Base-by-base conservation (phyloP, 1,284 basidiomycete species). In the Trichosporon coremiiforme region DNA sequence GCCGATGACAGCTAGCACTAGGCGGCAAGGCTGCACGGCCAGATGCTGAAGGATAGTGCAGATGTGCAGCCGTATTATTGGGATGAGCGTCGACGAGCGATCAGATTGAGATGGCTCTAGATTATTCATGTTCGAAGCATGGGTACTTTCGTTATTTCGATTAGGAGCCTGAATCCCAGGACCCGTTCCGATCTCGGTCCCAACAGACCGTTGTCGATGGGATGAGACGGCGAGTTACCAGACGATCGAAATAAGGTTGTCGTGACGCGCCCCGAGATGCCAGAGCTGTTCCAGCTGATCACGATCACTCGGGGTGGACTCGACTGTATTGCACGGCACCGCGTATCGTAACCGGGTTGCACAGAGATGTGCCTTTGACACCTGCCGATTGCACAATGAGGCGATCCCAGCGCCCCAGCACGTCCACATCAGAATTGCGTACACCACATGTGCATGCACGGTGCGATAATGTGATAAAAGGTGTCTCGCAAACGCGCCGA, bases 291-390 rank as follows among this genome's bases (percentile, higher is more conserved):
- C 25, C 25, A 25, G 25, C 25, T 25, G 25, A 25, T 25, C 25
- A 25, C 25, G 25, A 25, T 25, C 25, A 25, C 25, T 25, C 25
- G 25, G 25, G 25, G 25, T 25, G 25, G 25, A 25, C 25, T 25
- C 25, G 25, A 25, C 25, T 25, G 25, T 25, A 25, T 25, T 25
- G 25, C 25, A 25, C 25, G 36, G 50, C 50, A 53, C 22, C 22
- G 50, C 50, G n/a, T 53, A 22, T 25, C 20, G 50, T 53, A 53
- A 25, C 50, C 50, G 50, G 50, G 50, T 53, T 50, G 50, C 50
- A 25, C 20, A 25, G 7, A 20, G 6, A 4, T 25, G 50, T 53
- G 50, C 50, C 50, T 53, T 53, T 2, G 20, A 53, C 20, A 53
- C 8, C 8, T 9, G 47, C 9, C 47, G 20, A 25, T 53, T 12